Base-by-base conservation (phyloP, 345 rosid genomes). In the Erysimum cheiranthoides region DNA sequence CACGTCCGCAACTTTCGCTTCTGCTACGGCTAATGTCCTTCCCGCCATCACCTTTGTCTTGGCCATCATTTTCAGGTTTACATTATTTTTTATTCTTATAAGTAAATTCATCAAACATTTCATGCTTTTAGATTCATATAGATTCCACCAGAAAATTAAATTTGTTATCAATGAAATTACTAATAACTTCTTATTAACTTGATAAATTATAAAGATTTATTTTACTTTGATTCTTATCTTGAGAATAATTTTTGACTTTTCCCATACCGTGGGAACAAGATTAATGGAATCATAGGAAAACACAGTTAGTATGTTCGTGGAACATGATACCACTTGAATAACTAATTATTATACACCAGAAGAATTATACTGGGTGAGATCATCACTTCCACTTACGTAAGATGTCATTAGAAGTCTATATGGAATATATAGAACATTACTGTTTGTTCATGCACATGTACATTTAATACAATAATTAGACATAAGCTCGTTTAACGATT, bases 1-100 rank as follows among this genome's bases (percentile, higher is more conserved):
- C 82, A 94, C 98, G 4, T 82, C 98, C 0, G 97, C 97, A 54
- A 94, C 98, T 47, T 93, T 92, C 34, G 85, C 98, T 61, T 85
- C 97, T 0, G 96, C 97, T 16, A 80, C 85, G 0, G 77, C 81
- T 74, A 94, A 90, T 73, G 73, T 86, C 59, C 88, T 92, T 28
- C 96, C 96, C 2, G 97, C 97, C 75, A 61, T 94, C 27, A 92
- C 97, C 68, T 92, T 94, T 68, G 59, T 90, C 18, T 25, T 94
- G 91, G 96, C 98, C 16, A 77, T 94, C 45, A 82, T 87, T 78
- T 90, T 92, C 90, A 87, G 96, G 95, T 88, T 76, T 59, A 17
- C 30, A 25, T 28, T 28, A n/a, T 18, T 60, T 16, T 2, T 36
- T 13, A 43, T 35, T 56, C 28, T 28, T 61, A n/a, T 64, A 17